Evolutionary conservation across 2,329 filamentous ascomycete species (phyloP).

Genomic region (Diaporthe citri): DNA sequence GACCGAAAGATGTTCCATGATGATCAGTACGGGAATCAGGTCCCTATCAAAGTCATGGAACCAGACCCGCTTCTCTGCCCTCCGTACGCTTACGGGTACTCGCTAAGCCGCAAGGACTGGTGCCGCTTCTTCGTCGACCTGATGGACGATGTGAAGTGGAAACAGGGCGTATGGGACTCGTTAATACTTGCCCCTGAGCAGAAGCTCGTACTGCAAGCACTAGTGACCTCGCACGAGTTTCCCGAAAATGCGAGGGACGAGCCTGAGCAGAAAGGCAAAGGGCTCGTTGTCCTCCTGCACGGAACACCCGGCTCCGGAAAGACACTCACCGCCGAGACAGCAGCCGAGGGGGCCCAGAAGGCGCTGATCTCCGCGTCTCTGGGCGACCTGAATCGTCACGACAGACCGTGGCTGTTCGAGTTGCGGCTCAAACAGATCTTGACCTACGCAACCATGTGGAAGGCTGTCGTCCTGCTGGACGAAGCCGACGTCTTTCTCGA

Average conservation of each 20-base stretch:
- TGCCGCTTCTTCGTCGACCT: slow-evolving; percentile 8
- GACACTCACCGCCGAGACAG: slow-evolving; percentile 5
- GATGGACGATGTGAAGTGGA: slow-evolving; percentile 10
- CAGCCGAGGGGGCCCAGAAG: neutral
- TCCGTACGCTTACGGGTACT: slow-evolving; percentile 10
- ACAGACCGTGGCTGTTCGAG: neutral
- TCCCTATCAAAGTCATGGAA: neutral
- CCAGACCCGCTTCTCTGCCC: slow-evolving; percentile 4
- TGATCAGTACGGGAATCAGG: neutral
- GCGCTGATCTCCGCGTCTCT: neutral
- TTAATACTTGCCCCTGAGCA: neutral
- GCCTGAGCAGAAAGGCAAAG: slow-evolving; percentile 20
- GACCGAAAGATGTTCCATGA: slow-evolving; percentile 9
- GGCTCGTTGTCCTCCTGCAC: neutral
- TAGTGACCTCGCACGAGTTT: neutral
- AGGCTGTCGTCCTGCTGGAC: slow-evolving; percentile 10
- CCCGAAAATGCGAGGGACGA: neutral
- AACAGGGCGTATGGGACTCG: neutral
- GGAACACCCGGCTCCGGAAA: slow-evolving; percentile 3
- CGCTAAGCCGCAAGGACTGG: slow-evolving; percentile 6
- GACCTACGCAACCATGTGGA: slow-evolving; percentile 9
- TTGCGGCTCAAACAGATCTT: neutral
- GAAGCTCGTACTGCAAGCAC: neutral
- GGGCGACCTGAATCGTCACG: neutral
- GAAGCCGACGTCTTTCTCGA: slow-evolving; percentile 1